phyloP scores from a whole-genome alignment of 306 rosid genomes.

The Crotalaria pallida region DNA sequence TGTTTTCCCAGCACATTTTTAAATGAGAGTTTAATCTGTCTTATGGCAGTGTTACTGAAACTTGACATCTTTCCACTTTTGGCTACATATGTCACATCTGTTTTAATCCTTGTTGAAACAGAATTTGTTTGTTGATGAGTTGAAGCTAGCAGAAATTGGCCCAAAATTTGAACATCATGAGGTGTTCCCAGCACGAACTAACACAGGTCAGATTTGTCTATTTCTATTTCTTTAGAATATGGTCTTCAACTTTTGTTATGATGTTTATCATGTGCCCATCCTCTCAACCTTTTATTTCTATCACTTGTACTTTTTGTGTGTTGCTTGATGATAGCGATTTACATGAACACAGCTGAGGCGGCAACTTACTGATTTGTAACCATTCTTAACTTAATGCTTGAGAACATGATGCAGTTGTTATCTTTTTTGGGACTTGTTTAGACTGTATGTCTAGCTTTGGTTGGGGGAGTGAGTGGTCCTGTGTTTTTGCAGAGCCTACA shows the following conservation, averaged over 20 bases:
- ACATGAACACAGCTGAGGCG: not conserved
- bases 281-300: not conserved
- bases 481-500: slow-evolving; percentile 10
- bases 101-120: slow-evolving; percentile 37
- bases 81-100: not conserved
- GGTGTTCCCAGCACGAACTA: slow-evolving; percentile 90
- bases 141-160: slow-evolving; percentile 80
- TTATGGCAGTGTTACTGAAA: not conserved
- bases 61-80: not conserved
- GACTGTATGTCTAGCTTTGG: not conserved
- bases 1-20: not conserved
- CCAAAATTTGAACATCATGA: slow-evolving; percentile 85
- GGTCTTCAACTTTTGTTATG: not conserved
- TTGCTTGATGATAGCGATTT: not conserved
- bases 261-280: not conserved
- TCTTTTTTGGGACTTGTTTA: not conserved
- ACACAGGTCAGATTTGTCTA: slow-evolving; percentile 60
- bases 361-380: not conserved
- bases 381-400: not conserved
- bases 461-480: not conserved
- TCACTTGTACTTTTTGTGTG: not conserved
- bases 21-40: not conserved
- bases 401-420: not conserved
- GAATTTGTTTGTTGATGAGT: slow-evolving; percentile 75
- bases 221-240: slow-evolving; percentile 4